These are phyloP conservation scores for Xylaria arbuscula DNA, from an alignment of 2,329 filamentous ascomycete species.

Conservation along the genomic window DNA sequence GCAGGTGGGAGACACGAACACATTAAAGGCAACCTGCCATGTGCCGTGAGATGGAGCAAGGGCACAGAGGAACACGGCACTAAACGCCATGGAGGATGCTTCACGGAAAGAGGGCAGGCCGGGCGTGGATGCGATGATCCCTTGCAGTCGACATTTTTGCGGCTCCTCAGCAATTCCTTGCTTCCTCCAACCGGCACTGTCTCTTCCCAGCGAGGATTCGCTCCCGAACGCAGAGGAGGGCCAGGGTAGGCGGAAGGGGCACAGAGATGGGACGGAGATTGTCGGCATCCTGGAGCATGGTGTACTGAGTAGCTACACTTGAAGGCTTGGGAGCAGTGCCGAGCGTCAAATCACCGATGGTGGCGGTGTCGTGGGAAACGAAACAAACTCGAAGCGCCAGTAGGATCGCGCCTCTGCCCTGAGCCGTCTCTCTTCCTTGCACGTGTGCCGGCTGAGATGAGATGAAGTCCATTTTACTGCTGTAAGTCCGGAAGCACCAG, in stretches of 20 bases:
- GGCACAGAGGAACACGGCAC: constrained; percentile 31
- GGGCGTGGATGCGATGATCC: constrained; percentile 44
- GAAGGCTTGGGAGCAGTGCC: constrained; percentile 17
- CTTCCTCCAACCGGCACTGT: constrained; percentile 27
- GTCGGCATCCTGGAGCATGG: constrained; percentile 2
- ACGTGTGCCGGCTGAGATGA: constrained; percentile 38
- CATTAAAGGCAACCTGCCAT: constrained; percentile 45
- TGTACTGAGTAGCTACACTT: constrained; percentile 3
- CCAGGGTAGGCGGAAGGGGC: constrained; percentile 28
- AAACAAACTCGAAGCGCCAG: constrained; percentile 44
- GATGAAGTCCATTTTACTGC: constrained; percentile 38
- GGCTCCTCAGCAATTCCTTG: constrained; percentile 43
- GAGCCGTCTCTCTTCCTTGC: constrained; percentile 9
- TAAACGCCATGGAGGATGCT: constrained; percentile 38
- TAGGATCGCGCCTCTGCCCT: constrained; percentile 24
- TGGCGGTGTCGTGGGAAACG: constrained; percentile 40
- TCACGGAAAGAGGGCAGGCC: constrained; percentile 50
- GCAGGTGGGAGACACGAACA: constrained; percentile 46
- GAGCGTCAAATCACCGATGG: constrained; percentile 22
- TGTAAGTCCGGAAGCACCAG: constrained; percentile 8
- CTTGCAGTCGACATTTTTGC: constrained; percentile 31
- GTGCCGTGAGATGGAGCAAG: background rate
- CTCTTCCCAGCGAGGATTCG: constrained; percentile 27
- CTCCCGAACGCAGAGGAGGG: constrained; percentile 42
- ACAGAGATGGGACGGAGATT: constrained; percentile 25